phyloP scores from a whole-genome alignment of 805 yeast species.

The Yamadazyma scolyti region DNA sequence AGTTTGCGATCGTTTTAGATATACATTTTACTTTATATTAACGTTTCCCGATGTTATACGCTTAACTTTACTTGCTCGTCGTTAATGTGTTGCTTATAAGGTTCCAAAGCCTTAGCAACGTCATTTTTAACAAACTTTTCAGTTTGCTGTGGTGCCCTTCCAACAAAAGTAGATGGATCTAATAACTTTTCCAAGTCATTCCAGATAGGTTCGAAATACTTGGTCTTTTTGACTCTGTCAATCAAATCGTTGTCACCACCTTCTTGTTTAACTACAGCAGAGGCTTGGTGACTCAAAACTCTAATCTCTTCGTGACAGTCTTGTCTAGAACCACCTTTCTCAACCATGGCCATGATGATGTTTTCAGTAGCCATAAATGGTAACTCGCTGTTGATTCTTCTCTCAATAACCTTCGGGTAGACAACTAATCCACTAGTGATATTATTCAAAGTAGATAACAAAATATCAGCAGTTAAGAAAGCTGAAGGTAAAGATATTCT shows the following conservation, averaged over 20 bases:
- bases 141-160: conserved; percentile 98
- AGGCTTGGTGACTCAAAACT: conserved; percentile 95
- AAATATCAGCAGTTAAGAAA: conserved; percentile 91
- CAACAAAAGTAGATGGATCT: conserved; percentile 92
- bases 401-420: conserved; percentile 96
- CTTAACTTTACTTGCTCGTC: conserved; percentile 70
- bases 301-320: conserved; percentile 97
- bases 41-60: too few relatives aligned
- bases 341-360: conserved; percentile 99
- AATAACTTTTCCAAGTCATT: conserved; percentile 72
- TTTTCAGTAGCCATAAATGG: conserved; percentile 99
- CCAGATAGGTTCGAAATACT: conserved; percentile 88
- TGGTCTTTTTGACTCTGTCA: conserved; percentile 73
- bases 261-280: conserved; percentile 93
- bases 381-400: conserved; percentile 89
- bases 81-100: conserved; percentile 57
- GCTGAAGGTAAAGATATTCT: conserved; percentile 96
- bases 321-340: conserved; percentile 96
- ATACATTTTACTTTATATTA: too few relatives aligned
- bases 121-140: conserved; percentile 85
- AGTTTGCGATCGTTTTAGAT: too few relatives aligned
- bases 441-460: conserved; percentile 83
- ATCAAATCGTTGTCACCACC: conserved; percentile 98
- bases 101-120: conserved; percentile 77
- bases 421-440: conserved; percentile 95